Evolutionary conservation across 768 basidiomycete species (phyloP), one percentile per base, ranked within the genome.

Genomic region (Leccinum disarticulatum): DNA sequence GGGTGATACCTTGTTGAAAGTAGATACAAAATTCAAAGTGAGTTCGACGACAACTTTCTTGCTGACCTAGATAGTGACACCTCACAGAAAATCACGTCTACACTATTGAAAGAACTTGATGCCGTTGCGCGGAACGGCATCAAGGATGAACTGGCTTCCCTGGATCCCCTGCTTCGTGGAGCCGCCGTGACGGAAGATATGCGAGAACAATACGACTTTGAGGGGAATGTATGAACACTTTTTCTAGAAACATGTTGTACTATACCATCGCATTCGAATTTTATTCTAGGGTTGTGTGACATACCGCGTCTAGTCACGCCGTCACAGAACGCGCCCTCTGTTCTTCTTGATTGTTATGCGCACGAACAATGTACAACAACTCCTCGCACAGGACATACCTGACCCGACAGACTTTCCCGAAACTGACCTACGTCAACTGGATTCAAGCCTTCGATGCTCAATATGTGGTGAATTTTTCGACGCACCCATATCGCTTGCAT

Each of bases 11-110:
- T 81, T 95, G 10, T 64, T 87, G 46, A 94, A 93, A 74, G 85
- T 93, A 47, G 94, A 96, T 70, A 78, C 80, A 33, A 91, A 90
- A 73, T 82, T 96, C 66, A 95, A 93, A 80, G 93, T 91, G 50
- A 54, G 82, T 75, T 57, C 31, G 35, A 30, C 19, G 28, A 25
- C 4, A 8, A 36, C 57, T 22, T 17, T 48, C 38, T 19, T 57
- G n/a, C 33, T 25, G 30, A 47, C 28, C 17, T 27, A 0, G 36
- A 57, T 57, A 30, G 22, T 59, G 35, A 70, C 46, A 1, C 43
- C 6, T 41, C n/a, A 17, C 72, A 95, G 93, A 95, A 94, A 87
- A 86, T 95, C 62, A 89, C 87, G n/a, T 81, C 84, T 19, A 77
- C 75, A 46, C 76, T 96, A 10, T 74, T 93, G 58, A 94, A 93